phyloP scores from a whole-genome alignment of 2,329 filamentous ascomycete genomes.

The Penicillium sp. region DNA sequence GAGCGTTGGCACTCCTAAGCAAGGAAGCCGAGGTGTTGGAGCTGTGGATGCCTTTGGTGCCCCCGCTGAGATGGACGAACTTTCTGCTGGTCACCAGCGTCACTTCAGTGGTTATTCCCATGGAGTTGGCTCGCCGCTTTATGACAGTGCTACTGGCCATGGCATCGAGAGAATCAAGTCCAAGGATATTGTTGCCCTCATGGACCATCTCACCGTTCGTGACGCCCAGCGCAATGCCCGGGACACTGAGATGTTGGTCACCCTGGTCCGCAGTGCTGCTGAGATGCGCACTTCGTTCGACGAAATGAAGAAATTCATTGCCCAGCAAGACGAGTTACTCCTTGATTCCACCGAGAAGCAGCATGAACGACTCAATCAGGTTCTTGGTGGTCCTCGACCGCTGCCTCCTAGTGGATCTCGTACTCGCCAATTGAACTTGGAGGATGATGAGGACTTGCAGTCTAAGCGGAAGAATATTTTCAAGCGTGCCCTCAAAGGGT shows the following conservation, averaged over 20 bases:
- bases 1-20: constrained; percentile 49
- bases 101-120: constrained; percentile 88
- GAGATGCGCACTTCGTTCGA: constrained; percentile 98
- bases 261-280: constrained; percentile 86
- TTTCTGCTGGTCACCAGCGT: constrained; percentile 60
- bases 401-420: constrained; percentile 68
- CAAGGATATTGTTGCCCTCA: constrained; percentile 92
- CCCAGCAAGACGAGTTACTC: constrained; percentile 85
- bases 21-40: constrained; percentile 49
- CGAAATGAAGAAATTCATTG: constrained; percentile 89
- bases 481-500: constrained; percentile 84
- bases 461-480: constrained; percentile 93
- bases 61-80: constrained; percentile 61
- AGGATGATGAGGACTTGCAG: constrained; percentile 59
- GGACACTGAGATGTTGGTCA: constrained; percentile 94
- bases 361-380: constrained; percentile 80
- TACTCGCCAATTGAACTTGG: constrained; percentile 51
- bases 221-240: constrained; percentile 95
- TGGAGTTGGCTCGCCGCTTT: constrained; percentile 84
- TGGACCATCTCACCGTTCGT: constrained; percentile 97
- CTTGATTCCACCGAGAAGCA: constrained; percentile 85
- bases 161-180: constrained; percentile 92
- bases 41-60: constrained; percentile 56
- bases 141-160: constrained; percentile 82
- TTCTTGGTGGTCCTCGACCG: constrained; percentile 82